phyloP scores from a whole-genome alignment of 225 moss, liverwort and hornwort genomes.

The Marchantia paleacea region DNA sequence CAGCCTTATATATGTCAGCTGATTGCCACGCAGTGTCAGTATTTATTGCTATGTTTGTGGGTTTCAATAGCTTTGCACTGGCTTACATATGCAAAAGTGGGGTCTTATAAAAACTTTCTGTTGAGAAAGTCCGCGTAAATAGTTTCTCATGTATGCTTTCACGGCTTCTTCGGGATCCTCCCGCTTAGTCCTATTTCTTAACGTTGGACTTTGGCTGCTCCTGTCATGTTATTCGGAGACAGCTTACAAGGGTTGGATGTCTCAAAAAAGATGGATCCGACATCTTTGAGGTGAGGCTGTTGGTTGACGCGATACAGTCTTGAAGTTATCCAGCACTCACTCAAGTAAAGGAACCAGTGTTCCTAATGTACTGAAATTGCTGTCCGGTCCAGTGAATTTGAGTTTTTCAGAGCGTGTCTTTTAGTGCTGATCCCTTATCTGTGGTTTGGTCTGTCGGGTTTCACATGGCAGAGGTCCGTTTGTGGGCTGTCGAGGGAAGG shows the following conservation, averaged over 20 bases:
- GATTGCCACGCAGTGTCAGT: too few relatives aligned
- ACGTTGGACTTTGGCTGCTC: slow-evolving; percentile 16
- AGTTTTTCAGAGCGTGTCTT: not conserved
- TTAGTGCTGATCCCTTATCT: not conserved
- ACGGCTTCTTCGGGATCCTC: not conserved
- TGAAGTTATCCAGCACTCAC: slow-evolving; percentile 15
- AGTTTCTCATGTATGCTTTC: not conserved
- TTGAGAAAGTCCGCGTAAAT: not conserved
- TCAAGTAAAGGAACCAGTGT: slow-evolving; percentile 13
- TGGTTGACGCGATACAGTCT: slow-evolving; percentile 11
- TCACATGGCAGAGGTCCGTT: slow-evolving; percentile 40
- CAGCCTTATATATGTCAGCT: too few relatives aligned
- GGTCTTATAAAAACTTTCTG: not conserved
- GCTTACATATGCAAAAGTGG: not conserved
- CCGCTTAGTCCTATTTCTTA: slow-evolving; percentile 13
- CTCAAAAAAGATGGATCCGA: slow-evolving; percentile 52
- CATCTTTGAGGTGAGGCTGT: slow-evolving; percentile 42
- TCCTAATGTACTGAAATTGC: not conserved
- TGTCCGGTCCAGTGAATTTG: not conserved
- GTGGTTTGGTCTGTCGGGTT: not conserved
- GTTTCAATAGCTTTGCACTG: not conserved
- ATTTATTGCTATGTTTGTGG: too few relatives aligned
- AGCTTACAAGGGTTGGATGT: slow-evolving; percentile 60
- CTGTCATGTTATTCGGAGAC: slow-evolving; percentile 26
- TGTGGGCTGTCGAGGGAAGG: slow-evolving; percentile 79